phyloP scores from a whole-genome alignment of 2,329 filamentous ascomycete species.

The Diaporthe sp. region DNA sequence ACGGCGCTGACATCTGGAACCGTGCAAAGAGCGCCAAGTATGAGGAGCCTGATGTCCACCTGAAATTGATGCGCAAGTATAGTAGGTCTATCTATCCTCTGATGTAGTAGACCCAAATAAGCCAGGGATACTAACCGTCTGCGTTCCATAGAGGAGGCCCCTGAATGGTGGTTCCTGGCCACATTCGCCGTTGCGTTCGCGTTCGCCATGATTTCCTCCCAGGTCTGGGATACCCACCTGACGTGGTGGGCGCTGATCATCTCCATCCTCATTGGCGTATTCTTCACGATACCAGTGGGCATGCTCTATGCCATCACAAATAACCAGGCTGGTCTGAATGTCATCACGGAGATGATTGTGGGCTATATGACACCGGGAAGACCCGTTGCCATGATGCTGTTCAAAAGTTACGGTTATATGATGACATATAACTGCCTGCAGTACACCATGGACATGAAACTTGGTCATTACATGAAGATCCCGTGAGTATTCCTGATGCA shows the following conservation, averaged over 20 bases:
- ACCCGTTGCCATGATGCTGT: conserved; percentile 67
- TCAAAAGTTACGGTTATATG: conserved; percentile 66
- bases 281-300: conserved; percentile 51
- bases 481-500: conserved; percentile 43
- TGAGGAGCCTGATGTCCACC: conserved; percentile 38
- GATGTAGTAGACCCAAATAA: no score
- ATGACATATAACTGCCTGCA: conserved; percentile 58
- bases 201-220: conserved; percentile 32
- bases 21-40: conserved; percentile 34
- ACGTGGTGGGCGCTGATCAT: conserved; percentile 43
- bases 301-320: conserved; percentile 52
- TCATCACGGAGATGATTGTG: conserved; percentile 64
- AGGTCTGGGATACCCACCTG: conserved; percentile 36
- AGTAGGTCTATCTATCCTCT: not conserved
- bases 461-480: conserved; percentile 59
- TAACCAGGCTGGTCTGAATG: conserved; percentile 59
- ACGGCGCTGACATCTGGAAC: conserved; percentile 46
- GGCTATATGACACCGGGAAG: conserved; percentile 66
- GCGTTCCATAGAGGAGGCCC: conserved; percentile 14
- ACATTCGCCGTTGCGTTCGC: conserved; percentile 34
- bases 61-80: conserved; percentile 39
- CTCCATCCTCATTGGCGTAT: conserved; percentile 46
- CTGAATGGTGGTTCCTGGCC: conserved; percentile 39
- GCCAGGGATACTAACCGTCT: not conserved
- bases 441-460: conserved; percentile 58